Base-by-base conservation (phyloP, 176 grass and related monocot species). In the Luzula sylvatica region DNA sequence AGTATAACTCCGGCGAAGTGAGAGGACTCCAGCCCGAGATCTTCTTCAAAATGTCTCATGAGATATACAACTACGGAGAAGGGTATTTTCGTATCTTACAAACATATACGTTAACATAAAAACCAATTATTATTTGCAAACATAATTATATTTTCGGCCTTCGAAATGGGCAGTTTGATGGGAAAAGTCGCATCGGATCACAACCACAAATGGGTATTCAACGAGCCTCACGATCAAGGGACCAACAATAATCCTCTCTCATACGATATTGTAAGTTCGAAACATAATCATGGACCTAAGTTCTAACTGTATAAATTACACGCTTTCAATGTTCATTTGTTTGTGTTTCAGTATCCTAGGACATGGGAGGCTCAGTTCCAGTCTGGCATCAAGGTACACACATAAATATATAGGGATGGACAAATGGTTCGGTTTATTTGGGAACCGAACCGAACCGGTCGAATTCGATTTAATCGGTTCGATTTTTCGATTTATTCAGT, bases 311-410 rank as follows among this genome's bases (percentile, higher is more conserved):
- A 35, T 35, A 32, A 32, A 32, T 44, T 24, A 60, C 24, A 60
- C 24, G 3, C 53, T 45, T 3, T 1, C 5, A 28, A 8, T 58
- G 1, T 26, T 20, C 13, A 27, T 28, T 23, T 24, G 9, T 66
- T 7, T 38, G 35, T 53, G 12, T 22, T 49, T 40, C 78, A 94
- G 87, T 60, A 76, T 29, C 87, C 87, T 26, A 94, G 82, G 56
- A 86, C 87, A 56, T 94, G 87, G 87, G 77, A 86, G 26, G 74
- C 87, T 75, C 87, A 94, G 65, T 94, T 94, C 58, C 71, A 76
- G 49, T 72, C 77, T 7, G 87, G 87, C 21, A 82, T 94, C 62
- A 55, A 86, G 87, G 87, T 94, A 24, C 30, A 35, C 30, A 35
- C 30, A 35, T n/a, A n/a, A n/a, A n/a, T n/a, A n/a, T n/a, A n/a